Evolutionary conservation across 805 yeast species (phyloP), one percentile per base, ranked within the genome.

Genomic region (Lachancea fermentati): DNA sequence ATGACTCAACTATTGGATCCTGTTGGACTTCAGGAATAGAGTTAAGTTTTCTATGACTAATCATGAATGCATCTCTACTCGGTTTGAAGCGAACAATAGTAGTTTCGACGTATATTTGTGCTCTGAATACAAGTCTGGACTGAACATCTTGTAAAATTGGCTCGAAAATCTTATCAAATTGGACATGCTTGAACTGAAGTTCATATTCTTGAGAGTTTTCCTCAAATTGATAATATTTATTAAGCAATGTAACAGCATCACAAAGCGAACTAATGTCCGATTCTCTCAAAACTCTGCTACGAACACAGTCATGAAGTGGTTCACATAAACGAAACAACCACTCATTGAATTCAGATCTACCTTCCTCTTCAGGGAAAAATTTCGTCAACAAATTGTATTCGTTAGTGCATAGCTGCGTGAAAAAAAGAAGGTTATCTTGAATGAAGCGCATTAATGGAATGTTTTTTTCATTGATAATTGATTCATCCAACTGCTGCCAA

Each of bases 121-220:
- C 81, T 49, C 91, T 71, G 59, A 89, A 85, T 2, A 87, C 81
- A 30, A 91, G 67, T 44, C 96, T 68, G 2, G 85, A 72, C 61
- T 91, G 97, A 0, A 81, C 76, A 52, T 84, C 95, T 42, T 79
- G 78, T 18, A 83, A 59, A 8, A 87, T 74, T 0, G 94, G 89
- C 41, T 75, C 76, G 46, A 85, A 80, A 4, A 87, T 62, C 32
- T 68, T 70, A 7, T 79, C 85, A 45, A 73, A 72, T 43, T 76
- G 70, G n/a, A 61, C 50, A 32, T 56, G 51, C 15, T 44, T 54
- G 34, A 62, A 62, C 42, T 63, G 65, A 32, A 38, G 45, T 11
- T 38, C 33, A 48, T 58, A 53, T 32, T 53, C 62, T 39, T 48
- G 50, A n/a, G 60, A 55, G 35, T 50, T 51, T n/a, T 74, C 80